Evolutionary conservation across 2,329 filamentous ascomycete species (phyloP), one percentile per base, ranked within the genome.

Genomic region (Diplodia intermedia): DNA sequence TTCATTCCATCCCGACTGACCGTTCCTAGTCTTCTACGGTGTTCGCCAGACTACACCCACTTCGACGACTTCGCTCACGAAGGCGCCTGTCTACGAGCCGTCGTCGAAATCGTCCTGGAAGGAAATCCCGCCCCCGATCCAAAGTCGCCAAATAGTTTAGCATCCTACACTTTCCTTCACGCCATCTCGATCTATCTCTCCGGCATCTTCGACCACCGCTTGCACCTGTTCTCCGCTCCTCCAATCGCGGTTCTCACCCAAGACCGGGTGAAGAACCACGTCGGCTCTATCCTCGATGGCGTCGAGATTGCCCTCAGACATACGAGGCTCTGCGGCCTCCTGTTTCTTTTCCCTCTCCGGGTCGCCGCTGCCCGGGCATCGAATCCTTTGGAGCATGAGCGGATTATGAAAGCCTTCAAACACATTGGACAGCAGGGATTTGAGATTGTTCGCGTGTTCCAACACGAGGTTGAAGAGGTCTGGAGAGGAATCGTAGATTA

Each of bases 261-360:
- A 23, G 11, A 57, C 7, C 9, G 54, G 2, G 36, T 57, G 12
- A 4, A 8, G 6, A 3, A 4, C 8, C 54, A 57, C 12, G 54
- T 43, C 4, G 20, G 12, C 26, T 57, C n/a, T 1, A 57, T 57
- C 7, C 11, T 66, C 1, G 43, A 54, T 2, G 40, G 38, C 2
- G 47, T 52, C 0, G 14, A 33, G 8, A 29, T 57, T 49, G 65
- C 65, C 29, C 2, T 26, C n/a, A n/a, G 23, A 4, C 29, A 57
- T 14, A 57, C 65, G 12, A 55, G 26, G 50, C n/a, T 66, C 20
- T 56, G 40, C 20, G 65, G 65, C 15, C 31, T 66, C 0, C 14
- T 56, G 18, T 66, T 66, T 9, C 65, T 66, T 53, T 66, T 47
- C n/a, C 65, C 65, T 4, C 53, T 66, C 20, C 52, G 65, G 8